Base-by-base conservation (phyloP, 2,329 filamentous ascomycete genomes). In the Claviceps maximensis region DNA sequence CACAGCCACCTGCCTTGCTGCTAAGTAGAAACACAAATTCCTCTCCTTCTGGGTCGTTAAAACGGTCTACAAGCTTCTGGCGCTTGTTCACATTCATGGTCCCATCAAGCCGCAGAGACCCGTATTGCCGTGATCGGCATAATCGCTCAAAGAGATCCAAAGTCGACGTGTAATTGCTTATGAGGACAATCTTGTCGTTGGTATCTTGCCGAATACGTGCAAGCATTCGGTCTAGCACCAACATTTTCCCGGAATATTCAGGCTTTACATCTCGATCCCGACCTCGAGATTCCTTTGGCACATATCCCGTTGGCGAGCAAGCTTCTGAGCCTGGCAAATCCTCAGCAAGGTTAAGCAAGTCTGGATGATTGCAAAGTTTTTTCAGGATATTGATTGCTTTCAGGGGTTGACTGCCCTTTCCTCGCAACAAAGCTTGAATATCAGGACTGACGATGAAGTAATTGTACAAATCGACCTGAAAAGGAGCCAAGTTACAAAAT, bases 211-310 rank as follows among this genome's bases (percentile, higher is more conserved):
- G 87, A 60, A 98, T 98, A 29, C 91, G 86, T 36, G 90, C 89
- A 49, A 98, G 80, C 94, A 98, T 98, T 54, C 90, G 84, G 64
- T 96, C 93, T n/a, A 98, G 80, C 3, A 98, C 93, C 62, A 88
- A 83, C 89, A 98, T 96, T 69, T 98, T 98, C 49, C 93, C 94
- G 2, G 90, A 96, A 66, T 96, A 96, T 87, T 87, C 95, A 1
- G 89, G 81, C 67, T 93, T 95, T 61, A 97, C 75, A 58, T 98
- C 93, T 42, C 93, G 82, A 65, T 97, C 90, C 55, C 93, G 80
- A 4, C 93, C 93, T 49, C 93, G 82, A 2, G 84, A 74, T 57
- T 96, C 91, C 62, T 89, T 95, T 0, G 86, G 87, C 4, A 94
- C 82, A 63, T 89, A 98, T 63, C 95, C 91, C 2, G 87, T 83